These are phyloP conservation scores for Paxillus rubicundulus DNA, from an alignment of 768 basidiomycete genomes.

Conservation along the genomic window DNA sequence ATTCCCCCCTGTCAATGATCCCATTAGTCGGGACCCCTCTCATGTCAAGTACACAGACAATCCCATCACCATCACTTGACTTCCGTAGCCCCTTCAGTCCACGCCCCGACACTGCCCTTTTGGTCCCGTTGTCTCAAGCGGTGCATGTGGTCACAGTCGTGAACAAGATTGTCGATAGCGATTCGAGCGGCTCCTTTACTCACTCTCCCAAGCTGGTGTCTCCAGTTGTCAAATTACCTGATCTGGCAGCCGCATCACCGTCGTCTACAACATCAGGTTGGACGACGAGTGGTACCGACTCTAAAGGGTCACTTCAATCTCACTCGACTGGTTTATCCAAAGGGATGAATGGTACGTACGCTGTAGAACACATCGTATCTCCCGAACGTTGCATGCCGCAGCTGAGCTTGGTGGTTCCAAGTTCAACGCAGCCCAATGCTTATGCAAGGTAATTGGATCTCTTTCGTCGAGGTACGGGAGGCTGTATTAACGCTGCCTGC, in stretches of 20 bases:
- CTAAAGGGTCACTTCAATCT: conserved; percentile 12
- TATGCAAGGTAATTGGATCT: conserved; percentile 14
- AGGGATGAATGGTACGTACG: conserved; percentile 6
- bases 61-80: conserved; percentile 13
- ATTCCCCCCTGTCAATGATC: conserved; percentile 31
- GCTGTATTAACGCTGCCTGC: conserved; percentile 2
- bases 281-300: conserved; percentile 26
- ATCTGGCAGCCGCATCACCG: conserved; percentile 20
- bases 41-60: conserved; percentile 12
- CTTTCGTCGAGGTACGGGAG: neutral
- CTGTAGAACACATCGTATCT: conserved; percentile 3
- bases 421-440: conserved; percentile 7
- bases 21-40: conserved; percentile 30
- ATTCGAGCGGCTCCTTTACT: conserved; percentile 22
- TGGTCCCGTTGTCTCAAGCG: conserved; percentile 21
- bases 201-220: conserved; percentile 30
- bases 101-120: conserved; percentile 19
- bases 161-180: conserved; percentile 14
- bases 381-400: conserved; percentile 20
- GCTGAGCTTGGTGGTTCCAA: conserved; percentile 29
- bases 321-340: conserved; percentile 10
- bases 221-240: conserved; percentile 29
- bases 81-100: conserved; percentile 29
- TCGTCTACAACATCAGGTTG: conserved; percentile 26
- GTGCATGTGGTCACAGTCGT: conserved; percentile 6